Conservation (phyloP, 1,284 basidiomycete species). For the Moesziomyces sp. region DNA sequence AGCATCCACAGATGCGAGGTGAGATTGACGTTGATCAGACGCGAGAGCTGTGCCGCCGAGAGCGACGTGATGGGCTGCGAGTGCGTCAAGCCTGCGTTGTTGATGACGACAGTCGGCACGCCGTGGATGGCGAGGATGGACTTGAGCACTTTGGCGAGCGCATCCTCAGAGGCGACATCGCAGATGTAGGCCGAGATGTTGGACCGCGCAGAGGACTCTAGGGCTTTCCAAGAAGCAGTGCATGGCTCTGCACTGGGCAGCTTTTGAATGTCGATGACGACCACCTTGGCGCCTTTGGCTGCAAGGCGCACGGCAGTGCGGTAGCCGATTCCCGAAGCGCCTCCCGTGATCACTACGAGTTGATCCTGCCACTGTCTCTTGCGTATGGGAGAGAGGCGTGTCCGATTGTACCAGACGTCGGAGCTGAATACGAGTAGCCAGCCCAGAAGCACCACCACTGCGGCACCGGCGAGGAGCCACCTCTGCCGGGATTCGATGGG, state of each 20-base stretch:
- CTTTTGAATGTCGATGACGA: constrained; percentile 76
- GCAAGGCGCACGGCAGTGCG: constrained; percentile 84
- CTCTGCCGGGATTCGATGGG: neutral
- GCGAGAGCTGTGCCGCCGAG: constrained; percentile 77
- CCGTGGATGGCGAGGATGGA: constrained; percentile 34
- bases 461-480: constrained; percentile 2
- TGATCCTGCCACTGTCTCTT: constrained; percentile 34
- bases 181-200: constrained; percentile 55
- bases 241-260: constrained; percentile 1
- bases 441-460: constrained; percentile 12
- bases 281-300: constrained; percentile 80
- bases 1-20: constrained; percentile 89
- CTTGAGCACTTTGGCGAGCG: constrained; percentile 38
- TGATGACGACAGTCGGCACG: constrained; percentile 80
- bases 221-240: neutral
- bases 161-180: constrained; percentile 46
- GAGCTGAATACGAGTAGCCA: constrained; percentile 26
- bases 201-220: neutral
- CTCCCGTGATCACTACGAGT: constrained; percentile 68
- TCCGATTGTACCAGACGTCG: constrained; percentile 35
- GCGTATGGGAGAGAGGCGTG: constrained; percentile 18
- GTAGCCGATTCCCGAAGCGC: constrained; percentile 87
- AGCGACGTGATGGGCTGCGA: constrained; percentile 86
- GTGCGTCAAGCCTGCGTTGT: constrained; percentile 95
- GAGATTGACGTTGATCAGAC: constrained; percentile 83